Base-by-base conservation (phyloP, 768 basidiomycete genomes). In the Suillus subalutaceus region DNA sequence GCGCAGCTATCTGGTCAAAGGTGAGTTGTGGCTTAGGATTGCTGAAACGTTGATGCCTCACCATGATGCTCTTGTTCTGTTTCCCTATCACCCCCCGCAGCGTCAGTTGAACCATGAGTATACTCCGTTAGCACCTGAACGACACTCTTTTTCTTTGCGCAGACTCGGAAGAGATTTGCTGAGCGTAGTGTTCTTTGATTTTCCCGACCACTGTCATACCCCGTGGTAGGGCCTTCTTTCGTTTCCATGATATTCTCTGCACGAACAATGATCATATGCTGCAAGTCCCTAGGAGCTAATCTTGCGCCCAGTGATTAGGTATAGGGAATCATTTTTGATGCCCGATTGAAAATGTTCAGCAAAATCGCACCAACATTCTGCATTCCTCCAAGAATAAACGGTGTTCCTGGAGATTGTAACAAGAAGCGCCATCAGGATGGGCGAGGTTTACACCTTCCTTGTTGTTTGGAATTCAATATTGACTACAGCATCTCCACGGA, bases 251-350 rank as follows among this genome's bases (percentile, higher is more conserved):
- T 8, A 4, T 62, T 67, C 4, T 37, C 41, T 38, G 67, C 67
- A 32, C 70, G 9, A 37, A 4, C 8, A 37, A 37, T 37, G 63
- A 15, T 65, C 63, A 44, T 72, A 75, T 16, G 65, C 64, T 0
- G 78, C 78, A 37, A 75, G 67, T 9, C 72, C 73, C 76, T 78
- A 81, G 0, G 77, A 71, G 6, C 66, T 61, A 5, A 72, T 59
- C 55, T 77, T 75, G 44, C 64, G 71, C 1, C 73, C 77, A 12
- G 73, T 80, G 48, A 80, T 71, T 43, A 80, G 35, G 44, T 80
- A 80, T 50, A 79, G 70, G 20, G 73, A 13, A 50, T 26, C 13
- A 23, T 7, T 50, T 13, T 50, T 23, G 13, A 50, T 50, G 13
- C 23, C 48, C 65, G 13, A 68, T 62, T 32, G 65, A 68, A 63